Conservation (phyloP, 208 protist species). For the Acanthamoeba quina region DNA sequence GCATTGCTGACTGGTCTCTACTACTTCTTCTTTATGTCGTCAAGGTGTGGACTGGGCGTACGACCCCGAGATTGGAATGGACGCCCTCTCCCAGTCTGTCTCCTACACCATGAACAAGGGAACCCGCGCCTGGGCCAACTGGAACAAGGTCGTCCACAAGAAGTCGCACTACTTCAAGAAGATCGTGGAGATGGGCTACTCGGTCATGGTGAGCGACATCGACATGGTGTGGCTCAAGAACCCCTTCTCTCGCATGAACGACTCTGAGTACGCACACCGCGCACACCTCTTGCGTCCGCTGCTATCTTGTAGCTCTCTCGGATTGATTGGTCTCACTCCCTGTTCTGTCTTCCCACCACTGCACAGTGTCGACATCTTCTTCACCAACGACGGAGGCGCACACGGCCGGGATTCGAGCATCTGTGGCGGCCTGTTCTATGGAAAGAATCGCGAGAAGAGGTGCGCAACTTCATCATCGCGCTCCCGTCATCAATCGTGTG, state of each 20-base stretch:
- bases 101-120: not conserved
- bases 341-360: not conserved
- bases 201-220: conserved; percentile 37
- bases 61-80: conserved; percentile 18
- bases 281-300: not conserved
- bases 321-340: not conserved
- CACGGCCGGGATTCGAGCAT: not conserved
- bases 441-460: not conserved
- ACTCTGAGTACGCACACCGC: not conserved
- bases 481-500: not conserved
- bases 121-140: not conserved
- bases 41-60: conserved; percentile 25
- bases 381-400: not conserved
- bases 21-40: not conserved
- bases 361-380: conserved; percentile 25
- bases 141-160: conserved; percentile 27
- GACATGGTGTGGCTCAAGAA: conserved; percentile 37
- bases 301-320: not conserved
- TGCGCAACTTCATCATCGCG: not conserved
- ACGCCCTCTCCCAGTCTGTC: not conserved
- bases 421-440: conserved; percentile 26
- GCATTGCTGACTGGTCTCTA: not conserved
- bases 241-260: not conserved
- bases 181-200: conserved; percentile 9
- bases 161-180: conserved; percentile 29